Evolutionary conservation across 768 basidiomycete genomes (phyloP), one percentile per base, ranked within the genome.

Genomic region (Lepiota subincarnata): DNA sequence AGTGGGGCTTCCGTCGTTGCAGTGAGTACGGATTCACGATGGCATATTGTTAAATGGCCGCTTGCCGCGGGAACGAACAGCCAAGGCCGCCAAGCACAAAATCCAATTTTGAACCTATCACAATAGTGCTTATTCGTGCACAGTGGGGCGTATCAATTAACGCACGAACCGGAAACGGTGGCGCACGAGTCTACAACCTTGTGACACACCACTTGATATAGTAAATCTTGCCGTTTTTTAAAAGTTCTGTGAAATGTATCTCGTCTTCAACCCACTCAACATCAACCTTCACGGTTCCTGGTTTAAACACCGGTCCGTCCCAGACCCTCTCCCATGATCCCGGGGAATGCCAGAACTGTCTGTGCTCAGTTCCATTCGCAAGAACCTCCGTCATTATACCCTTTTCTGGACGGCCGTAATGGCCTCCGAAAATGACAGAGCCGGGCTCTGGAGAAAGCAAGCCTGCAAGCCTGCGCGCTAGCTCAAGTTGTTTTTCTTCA

Each of bases 391-490:
- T 50, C 4, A 48, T 58, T n/a, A 39, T 57, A 14, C 55, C 48
- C 51, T 58, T 41, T 26, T 63, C 61, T 13, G 64, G 61, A 12
- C 57, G 56, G 0, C 69, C 74, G 20, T 49, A 61, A 56, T 81
- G 79, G n/a, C 60, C 58, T 12, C 73, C 70, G 37, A 74, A 65
- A 45, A 67, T 72, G 12, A 71, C 56, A 2, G 70, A 70, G 1
- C 70, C 70, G 7, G 63, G 62, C 24, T 60, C 47, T 0, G 73
- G 68, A 14, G 68, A 65, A 28, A 74, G 68, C 10, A 74, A 53
- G 0, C 66, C 55, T 2, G 66, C 68, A 5, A 74, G 56, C 0
- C 58, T 63, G 7, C 56, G 62, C 3, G 68, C 73, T 2, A 71
- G 56, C 35, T 66, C 44, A 18, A 62, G 53, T 47, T 73, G 71